Evolutionary conservation across 164 flowering plant species (phyloP).

Genomic region (Vitis vinifera): ASM3070453v1 NC_081809.1:11702501-11703000

Average conservation of each 20-base stretch:
- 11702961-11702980: slow-evolving; percentile 77
- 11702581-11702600: slow-evolving; percentile 70
- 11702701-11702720: slow-evolving; percentile 60
- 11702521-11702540: slow-evolving; percentile 72
- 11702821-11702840: slow-evolving; percentile 83
- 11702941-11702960: slow-evolving; percentile 78
- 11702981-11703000: slow-evolving; percentile 55
- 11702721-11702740: slow-evolving; percentile 67
- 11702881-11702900: slow-evolving; percentile 74
- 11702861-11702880: slow-evolving; percentile 90
- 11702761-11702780: slow-evolving; percentile 56
- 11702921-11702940: slow-evolving; percentile 60
- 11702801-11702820: slow-evolving; percentile 78
- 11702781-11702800: slow-evolving; percentile 68
- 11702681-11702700: slow-evolving; percentile 84
- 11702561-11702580: slow-evolving; percentile 70
- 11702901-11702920: slow-evolving; percentile 62
- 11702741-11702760: slow-evolving; percentile 71
- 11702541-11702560: slow-evolving; percentile 61
- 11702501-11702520: slow-evolving; percentile 88
- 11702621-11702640: slow-evolving; percentile 66
- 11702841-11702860: slow-evolving; percentile 59
- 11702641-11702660: slow-evolving; percentile 64
- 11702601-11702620: slow-evolving; percentile 67
- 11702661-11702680: slow-evolving; percentile 65